Base-by-base conservation (phyloP, 345 rosid species). In the Raphanus sativus region DNA sequence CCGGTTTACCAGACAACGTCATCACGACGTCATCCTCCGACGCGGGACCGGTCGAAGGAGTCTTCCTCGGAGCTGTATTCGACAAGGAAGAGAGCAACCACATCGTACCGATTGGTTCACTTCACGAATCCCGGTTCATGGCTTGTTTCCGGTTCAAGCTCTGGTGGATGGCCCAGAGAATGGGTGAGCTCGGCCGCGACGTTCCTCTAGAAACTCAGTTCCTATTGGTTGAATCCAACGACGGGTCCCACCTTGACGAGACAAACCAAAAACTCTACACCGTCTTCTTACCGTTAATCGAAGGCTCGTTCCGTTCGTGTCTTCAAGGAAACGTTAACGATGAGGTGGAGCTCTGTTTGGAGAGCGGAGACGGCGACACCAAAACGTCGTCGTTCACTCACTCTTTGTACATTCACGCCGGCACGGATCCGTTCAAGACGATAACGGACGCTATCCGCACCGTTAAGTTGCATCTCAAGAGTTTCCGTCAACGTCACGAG, bases 101-200 rank as follows among this genome's bases (percentile, higher is more conserved):
- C 15, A 86, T 90, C 82, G 71, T 89, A 6, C 79, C 90, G 7
- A 36, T 94, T 30, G 98, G 98, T 8, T 77, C 85, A 65, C 79
- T 94, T 0, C 87, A 83, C 6, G 86, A 85, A 34, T 91, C 90
- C 73, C 88, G 98, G 83, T 94, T 94, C 86, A 83, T 94, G 94
- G 89, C 97, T 28, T 86, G 92, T 78, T 94, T 94, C 81, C 82
- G 98, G 85, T 90, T 94, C 83, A 91, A 91, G 86, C 85, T 94
- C 5, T 94, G 94, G 94, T 94, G 98, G 98, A 94, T 94, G 98
- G 91, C 97, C 38, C 98, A 94, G 79, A 85, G 81, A 69, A 91
- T 91, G 97, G 98, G 98, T 0, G 87, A 86, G 67, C 78, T 25
- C 5, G 98, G 98, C 9, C 81, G 83, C 17, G 93, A 94, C 16